Conservation (phyloP, 441 rosid genomes). For the Isatis lusitanica region DNA sequence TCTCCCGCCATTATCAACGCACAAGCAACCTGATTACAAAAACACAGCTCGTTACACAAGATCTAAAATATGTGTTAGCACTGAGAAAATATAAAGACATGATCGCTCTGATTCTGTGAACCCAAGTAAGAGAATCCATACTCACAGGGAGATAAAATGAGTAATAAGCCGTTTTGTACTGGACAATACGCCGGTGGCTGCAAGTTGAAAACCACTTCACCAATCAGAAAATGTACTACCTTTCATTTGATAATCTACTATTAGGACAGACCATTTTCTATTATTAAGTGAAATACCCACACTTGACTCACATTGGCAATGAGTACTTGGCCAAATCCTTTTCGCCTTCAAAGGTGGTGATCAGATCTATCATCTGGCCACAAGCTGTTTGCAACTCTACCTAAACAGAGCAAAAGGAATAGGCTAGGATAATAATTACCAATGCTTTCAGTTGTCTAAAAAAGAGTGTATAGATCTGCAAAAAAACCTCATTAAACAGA, state of each 20-base stretch:
- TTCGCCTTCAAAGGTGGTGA: constrained; percentile 82
- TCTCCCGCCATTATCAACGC: constrained; percentile 82
- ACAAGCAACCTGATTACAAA: constrained; percentile 61
- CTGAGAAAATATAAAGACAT: neutral
- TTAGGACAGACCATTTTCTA: neutral
- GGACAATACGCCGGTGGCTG: constrained; percentile 82
- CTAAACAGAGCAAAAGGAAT: constrained; percentile 39
- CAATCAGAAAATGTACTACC: neutral
- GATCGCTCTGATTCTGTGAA: neutral
- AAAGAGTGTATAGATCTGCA: neutral
- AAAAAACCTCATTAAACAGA: constrained; percentile 71
- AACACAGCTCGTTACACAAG: neutral
- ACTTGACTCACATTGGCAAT: constrained; percentile 59
- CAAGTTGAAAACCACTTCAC: constrained; percentile 34
- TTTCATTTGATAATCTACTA: neutral
- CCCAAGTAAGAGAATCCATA: constrained; percentile 27
- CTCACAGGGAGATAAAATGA: constrained; percentile 95
- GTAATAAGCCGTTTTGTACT: constrained; percentile 84
- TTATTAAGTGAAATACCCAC: neutral
- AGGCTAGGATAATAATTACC: neutral
- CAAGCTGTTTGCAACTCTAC: constrained; percentile 90
- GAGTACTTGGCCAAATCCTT: constrained; percentile 77
- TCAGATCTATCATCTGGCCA: constrained; percentile 93
- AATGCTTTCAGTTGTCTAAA: neutral
- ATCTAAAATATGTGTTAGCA: constrained; percentile 10